phyloP scores from a whole-genome alignment of 2,329 filamentous ascomycete species.

The Epichloe typhina region DNA sequence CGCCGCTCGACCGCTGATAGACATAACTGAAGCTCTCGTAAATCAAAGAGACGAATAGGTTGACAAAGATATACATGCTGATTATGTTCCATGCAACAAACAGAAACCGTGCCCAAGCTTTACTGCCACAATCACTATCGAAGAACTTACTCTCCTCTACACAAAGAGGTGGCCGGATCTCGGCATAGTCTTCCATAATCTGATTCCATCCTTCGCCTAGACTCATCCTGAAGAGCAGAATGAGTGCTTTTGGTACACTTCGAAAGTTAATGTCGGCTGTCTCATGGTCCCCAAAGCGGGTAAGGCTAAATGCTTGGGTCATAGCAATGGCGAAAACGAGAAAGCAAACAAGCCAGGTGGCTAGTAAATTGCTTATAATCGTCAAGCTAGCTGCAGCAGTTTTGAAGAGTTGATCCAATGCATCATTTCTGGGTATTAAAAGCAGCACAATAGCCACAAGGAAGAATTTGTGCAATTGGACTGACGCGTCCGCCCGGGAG shows the following conservation, averaged over 20 bases:
- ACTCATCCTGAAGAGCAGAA: constrained; percentile 85
- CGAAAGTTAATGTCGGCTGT: constrained; percentile 79
- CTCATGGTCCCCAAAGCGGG: constrained; percentile 65
- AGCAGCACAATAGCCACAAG: constrained; percentile 80
- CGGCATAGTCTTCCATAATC: constrained; percentile 90
- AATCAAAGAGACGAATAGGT: constrained; percentile 93
- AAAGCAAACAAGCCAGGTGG: constrained; percentile 96
- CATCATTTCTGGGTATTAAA: constrained; percentile 90
- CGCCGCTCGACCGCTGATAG: constrained; percentile 89
- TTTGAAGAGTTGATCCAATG: constrained; percentile 96
- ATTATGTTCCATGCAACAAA: constrained; percentile 98
- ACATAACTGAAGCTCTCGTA: constrained; percentile 99
- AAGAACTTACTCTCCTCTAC: constrained; percentile 62
- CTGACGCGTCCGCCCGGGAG: constrained; percentile 47
- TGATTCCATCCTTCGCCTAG: constrained; percentile 94
- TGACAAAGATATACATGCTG: constrained; percentile 99
- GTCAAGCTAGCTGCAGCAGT: constrained; percentile 89
- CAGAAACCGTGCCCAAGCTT: constrained; percentile 71
- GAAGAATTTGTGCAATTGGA: constrained; percentile 85
- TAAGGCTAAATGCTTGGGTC: constrained; percentile 91
- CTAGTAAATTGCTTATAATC: constrained; percentile 79
- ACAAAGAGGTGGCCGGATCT: constrained; percentile 67
- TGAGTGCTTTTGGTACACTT: constrained; percentile 83
- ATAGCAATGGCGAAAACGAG: constrained; percentile 92
- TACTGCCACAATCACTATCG: constrained; percentile 83